Conservation (phyloP, 2,329 filamentous ascomycete genomes). For the Colletotrichum lentis region DNA sequence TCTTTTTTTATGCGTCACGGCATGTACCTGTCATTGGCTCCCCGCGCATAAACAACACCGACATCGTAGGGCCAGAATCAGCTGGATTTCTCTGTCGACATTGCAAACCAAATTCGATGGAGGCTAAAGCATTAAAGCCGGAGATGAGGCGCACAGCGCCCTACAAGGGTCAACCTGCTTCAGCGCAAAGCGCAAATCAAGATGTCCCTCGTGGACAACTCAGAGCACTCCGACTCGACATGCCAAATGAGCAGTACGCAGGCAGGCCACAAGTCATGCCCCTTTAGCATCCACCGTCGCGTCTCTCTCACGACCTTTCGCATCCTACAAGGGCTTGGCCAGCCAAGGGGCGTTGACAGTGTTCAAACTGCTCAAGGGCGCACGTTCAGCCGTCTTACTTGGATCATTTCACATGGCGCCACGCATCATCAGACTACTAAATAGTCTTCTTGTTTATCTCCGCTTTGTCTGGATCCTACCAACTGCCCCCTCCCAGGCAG, state of each 20-base stretch:
- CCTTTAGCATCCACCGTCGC: conserved; percentile 3
- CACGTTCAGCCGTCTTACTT: conserved; percentile 5
- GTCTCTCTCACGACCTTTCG: not conserved
- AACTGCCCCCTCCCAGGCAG: conserved; percentile 26
- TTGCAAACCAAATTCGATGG: conserved; percentile 7
- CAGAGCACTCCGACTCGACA: too few species aligned
- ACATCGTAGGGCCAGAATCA: not conserved
- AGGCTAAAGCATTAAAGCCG: conserved; percentile 47
- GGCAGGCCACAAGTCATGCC: not conserved
- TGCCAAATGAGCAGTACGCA: too few species aligned
- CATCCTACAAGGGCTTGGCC: conserved; percentile 5
- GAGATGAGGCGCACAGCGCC: conserved; percentile 48
- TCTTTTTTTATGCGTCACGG: conserved; percentile 2
- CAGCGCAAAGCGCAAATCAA: conserved; percentile 24
- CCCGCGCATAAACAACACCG: not conserved
- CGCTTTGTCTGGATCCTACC: conserved; percentile 27
- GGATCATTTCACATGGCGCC: conserved; percentile 8
- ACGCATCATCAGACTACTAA: conserved; percentile 6
- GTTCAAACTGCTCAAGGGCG: not conserved
- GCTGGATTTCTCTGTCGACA: not conserved
- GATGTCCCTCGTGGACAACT: not conserved
- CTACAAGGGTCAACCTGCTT: conserved; percentile 38
- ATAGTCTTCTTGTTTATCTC: conserved; percentile 4
- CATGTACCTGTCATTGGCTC: conserved; percentile 4
- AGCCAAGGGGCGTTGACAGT: not conserved